Evolutionary conservation across 116 monocot species (phyloP).

Genomic region (Zostera marina): DNA sequence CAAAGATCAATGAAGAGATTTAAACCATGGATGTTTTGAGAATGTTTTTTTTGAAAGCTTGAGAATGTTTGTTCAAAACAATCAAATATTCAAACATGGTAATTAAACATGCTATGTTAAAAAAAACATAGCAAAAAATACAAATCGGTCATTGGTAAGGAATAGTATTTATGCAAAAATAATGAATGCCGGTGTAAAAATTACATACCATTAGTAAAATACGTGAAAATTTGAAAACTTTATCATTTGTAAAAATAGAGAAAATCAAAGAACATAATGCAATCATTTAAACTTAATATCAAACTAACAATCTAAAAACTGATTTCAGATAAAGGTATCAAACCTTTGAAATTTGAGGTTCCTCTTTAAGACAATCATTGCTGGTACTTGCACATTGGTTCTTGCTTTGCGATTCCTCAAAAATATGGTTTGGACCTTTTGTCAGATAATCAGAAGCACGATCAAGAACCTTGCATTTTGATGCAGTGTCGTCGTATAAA

Average conservation of each 20-base stretch:
- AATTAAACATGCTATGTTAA: no score
- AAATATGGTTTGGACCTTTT: neutral
- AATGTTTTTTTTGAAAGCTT: no score
- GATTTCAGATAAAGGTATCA: neutral
- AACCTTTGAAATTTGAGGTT: constrained; percentile 3
- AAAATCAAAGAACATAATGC: neutral
- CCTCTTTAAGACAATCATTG: neutral
- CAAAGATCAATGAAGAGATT: no score
- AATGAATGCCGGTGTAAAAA: no score
- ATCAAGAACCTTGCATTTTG: neutral
- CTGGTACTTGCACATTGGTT: constrained; percentile 10
- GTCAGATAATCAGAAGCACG: neutral
- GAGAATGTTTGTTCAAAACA: no score
- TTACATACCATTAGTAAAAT: no score
- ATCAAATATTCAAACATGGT: no score
- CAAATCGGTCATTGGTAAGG: no score
- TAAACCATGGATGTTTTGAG: no score
- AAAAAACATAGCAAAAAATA: no score
- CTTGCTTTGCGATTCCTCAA: constrained; percentile 10
- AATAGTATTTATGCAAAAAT: no score
- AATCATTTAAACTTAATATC: neutral
- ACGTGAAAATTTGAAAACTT: no score
- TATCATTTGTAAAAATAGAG: neutral
- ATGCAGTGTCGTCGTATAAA: neutral
- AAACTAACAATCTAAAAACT: neutral